phyloP scores from a whole-genome alignment of 306 rosid species.

The Chamaecrista fasciculata region DNA sequence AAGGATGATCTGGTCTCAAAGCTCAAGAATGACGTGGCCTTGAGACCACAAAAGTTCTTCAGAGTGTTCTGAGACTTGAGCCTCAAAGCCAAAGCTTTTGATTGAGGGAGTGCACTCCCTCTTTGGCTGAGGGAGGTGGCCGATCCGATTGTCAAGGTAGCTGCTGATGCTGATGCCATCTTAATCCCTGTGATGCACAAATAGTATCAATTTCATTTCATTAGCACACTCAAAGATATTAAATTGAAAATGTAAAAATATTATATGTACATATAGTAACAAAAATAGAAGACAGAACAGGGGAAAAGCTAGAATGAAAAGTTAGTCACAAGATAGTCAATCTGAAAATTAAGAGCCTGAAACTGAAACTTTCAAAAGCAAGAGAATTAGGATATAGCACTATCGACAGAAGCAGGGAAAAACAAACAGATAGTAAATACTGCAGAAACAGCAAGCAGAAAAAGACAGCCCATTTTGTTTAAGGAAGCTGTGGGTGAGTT shows the following conservation, averaged over 20 bases:
- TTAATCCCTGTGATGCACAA: constrained; percentile 37
- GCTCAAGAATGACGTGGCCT: constrained; percentile 43
- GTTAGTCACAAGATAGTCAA: too few species aligned
- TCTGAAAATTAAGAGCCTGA: not conserved
- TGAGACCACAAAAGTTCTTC: constrained; percentile 71
- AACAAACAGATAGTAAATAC: not conserved
- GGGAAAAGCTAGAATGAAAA: not conserved
- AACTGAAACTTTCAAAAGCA: not conserved
- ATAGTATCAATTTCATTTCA: constrained; percentile 4
- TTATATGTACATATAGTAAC: not conserved
- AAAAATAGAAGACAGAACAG: not conserved
- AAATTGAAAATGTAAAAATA: not conserved
- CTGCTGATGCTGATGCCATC: constrained; percentile 75
- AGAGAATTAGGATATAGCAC: not conserved
- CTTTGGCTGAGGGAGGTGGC: constrained; percentile 43
- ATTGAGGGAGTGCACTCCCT: constrained; percentile 49
- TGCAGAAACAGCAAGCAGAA: too few species aligned
- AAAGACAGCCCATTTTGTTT: too few species aligned
- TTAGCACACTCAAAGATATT: not conserved
- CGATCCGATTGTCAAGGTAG: constrained; percentile 58
- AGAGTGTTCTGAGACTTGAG: constrained; percentile 49
- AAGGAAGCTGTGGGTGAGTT: not conserved
- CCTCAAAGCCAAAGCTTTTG: constrained; percentile 50
- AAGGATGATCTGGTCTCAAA: constrained; percentile 57
- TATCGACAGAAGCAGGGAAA: not conserved